Evolutionary conservation across 148 eudicot genomes (phyloP).

Genomic region (Agrostemma githago): DNA sequence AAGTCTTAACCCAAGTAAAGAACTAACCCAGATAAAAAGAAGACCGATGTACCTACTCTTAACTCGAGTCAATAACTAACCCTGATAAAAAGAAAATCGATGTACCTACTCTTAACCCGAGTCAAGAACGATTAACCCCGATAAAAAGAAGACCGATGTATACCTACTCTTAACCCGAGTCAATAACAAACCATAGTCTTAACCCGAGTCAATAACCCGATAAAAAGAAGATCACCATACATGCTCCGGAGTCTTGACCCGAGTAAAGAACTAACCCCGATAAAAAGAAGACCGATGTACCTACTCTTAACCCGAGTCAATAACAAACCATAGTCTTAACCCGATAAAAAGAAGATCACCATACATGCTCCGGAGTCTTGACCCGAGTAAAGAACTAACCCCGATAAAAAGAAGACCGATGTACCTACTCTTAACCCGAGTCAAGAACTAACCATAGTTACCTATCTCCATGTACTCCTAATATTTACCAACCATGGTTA

Average conservation of each 20-base stretch:
- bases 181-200: background rate
- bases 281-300: background rate
- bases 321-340: constrained; percentile 6
- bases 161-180: background rate
- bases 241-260: background rate
- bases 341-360: background rate
- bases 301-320: constrained; percentile 1
- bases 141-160: background rate
- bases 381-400: background rate
- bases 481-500: constrained; percentile 1
- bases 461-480: background rate
- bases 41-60: background rate
- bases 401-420: background rate
- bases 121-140: background rate
- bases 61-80: constrained; percentile 9
- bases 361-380: no score
- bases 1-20: background rate
- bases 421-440: constrained; percentile 1
- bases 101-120: background rate
- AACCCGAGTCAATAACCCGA: background rate
- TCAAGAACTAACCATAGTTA: constrained; percentile 9
- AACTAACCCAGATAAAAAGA: background rate
- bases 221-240: no score
- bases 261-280: background rate
- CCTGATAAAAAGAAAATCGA: background rate